Evolutionary conservation across 176 grass and related monocot genomes (phyloP), one percentile per base, ranked within the genome.

Genomic region (Puya raimondii): DNA sequence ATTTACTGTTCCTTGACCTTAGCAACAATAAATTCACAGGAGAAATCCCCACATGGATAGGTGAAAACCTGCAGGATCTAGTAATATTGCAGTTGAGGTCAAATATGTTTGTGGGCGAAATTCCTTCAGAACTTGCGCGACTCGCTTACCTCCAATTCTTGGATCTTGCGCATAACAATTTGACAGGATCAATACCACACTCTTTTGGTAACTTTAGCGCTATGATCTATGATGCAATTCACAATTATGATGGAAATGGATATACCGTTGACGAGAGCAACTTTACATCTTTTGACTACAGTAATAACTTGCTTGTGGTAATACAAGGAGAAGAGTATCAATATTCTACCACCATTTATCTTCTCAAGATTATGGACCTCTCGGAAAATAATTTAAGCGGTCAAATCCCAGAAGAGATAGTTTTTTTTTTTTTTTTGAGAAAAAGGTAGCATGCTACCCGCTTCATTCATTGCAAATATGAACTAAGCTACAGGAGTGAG

Each of bases 31-130:
- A 74, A 6, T 69, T 81, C 9, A 74, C 51, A 49, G 71, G 79
- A 63, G 74, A 74, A 1, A 74, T 81, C 14, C 71, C 79, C 18
- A 13, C 25, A 69, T 81, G 79, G 79, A 74, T 81, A 0, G 79
- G 79, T 17, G 48, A 48, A 9, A 17, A 54, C 8, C 64, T 81
- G 13, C 16, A n/a, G 69, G 21, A 16, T 74, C 49, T 80, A 17
- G 25, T 13, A 66, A 42, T 74, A 17, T 13, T 80, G 5, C 63
- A 54, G 66, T 33, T 81, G 4, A 49, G 33, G 1, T 69, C 63
- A n/a, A 81, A 81, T 63, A 49, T 2, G 11, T 64, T 73, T 7
- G 20, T 2, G 0, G 71, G 33, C 2, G 9, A 17, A 16, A 73
- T 73, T 50, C 71, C 71, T 10, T 4, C n/a, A 1, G 33, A 64